Conservation (phyloP, 139 green algal species). For the Volvox africanus region DNA sequence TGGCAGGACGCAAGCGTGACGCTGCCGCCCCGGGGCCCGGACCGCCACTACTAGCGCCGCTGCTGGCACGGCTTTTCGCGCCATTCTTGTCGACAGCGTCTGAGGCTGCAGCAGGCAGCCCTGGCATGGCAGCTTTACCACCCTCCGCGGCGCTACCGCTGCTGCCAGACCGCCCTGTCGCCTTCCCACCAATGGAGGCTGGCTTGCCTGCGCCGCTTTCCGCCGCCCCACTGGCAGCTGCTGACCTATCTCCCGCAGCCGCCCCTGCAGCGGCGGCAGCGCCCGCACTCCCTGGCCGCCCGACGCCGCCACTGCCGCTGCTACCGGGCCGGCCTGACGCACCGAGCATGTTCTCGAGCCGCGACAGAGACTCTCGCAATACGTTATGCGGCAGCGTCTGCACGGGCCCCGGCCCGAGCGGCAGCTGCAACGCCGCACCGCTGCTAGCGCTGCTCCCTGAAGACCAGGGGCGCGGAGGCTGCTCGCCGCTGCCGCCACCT, state of each 20-base stretch:
- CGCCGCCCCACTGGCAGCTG: neutral
- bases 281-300: neutral
- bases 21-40: neutral
- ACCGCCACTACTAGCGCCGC: neutral
- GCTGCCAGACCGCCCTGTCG: neutral
- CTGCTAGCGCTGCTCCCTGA: neutral
- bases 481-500: neutral
- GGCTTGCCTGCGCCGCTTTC: neutral
- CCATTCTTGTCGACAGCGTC: neutral
- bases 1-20: neutral
- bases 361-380: constrained; percentile 24
- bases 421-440: neutral
- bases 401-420: constrained; percentile 20
- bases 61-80: neutral
- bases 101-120: neutral
- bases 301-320: neutral
- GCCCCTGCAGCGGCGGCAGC: neutral
- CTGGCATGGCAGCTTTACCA: neutral
- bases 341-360: constrained; percentile 31
- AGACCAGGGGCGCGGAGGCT: neutral
- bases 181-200: neutral
- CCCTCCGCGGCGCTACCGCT: neutral
- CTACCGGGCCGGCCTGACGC: neutral
- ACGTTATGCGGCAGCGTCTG: constrained; percentile 29
- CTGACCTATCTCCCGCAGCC: neutral